These are phyloP conservation scores for Bacidia gigantensis DNA, from an alignment of 495 filamentous ascomycete species.

Conservation along the genomic window DNA sequence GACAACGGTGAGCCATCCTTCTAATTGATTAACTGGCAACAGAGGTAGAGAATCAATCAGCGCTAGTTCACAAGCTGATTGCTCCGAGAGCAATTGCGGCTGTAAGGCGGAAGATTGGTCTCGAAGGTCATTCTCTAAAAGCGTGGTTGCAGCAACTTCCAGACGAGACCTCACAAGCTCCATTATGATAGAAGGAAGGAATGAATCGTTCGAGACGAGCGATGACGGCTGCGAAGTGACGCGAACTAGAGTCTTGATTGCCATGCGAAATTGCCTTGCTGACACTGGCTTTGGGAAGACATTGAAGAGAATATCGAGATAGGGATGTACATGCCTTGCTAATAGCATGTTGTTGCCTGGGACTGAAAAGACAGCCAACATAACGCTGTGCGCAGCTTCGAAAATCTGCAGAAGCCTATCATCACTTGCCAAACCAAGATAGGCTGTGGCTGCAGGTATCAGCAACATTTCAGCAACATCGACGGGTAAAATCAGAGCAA, in stretches of 20 bases:
- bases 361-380: constrained; percentile 69
- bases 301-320: constrained; percentile 73
- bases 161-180: constrained; percentile 68
- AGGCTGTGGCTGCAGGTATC: constrained; percentile 58
- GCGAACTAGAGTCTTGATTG: constrained; percentile 78
- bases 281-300: constrained; percentile 76
- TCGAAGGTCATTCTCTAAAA: constrained; percentile 28
- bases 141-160: constrained; percentile 36
- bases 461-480: constrained; percentile 57
- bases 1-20: constrained; percentile 62
- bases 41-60: constrained; percentile 72
- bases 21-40: constrained; percentile 52
- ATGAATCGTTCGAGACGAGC: constrained; percentile 54
- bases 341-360: constrained; percentile 61
- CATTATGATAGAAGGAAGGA: constrained; percentile 63
- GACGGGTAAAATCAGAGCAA: constrained; percentile 55
- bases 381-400: constrained; percentile 79
- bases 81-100: constrained; percentile 50
- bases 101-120: constrained; percentile 5
- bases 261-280: constrained; percentile 79
- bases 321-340: constrained; percentile 64
- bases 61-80: constrained; percentile 64
- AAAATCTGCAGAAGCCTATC: constrained; percentile 61
- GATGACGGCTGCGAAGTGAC: constrained; percentile 73
- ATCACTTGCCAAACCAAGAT: constrained; percentile 55